Base-by-base conservation (phyloP, 768 basidiomycete genomes). In the Hypholoma fasciculare region DNA sequence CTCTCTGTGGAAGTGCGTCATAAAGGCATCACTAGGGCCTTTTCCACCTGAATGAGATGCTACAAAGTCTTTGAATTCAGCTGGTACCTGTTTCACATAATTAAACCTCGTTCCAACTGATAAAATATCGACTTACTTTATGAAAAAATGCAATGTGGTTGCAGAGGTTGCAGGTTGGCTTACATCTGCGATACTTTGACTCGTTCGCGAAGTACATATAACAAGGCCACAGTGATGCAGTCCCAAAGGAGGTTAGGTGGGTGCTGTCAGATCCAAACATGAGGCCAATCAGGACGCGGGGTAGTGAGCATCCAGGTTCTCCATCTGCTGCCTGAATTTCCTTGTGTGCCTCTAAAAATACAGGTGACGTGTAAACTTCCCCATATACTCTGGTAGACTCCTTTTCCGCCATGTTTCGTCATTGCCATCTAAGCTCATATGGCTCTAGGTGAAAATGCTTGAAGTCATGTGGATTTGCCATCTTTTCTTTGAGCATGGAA, bases 1-100 rank as follows among this genome's bases (percentile, higher is more conserved):
- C 47, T 76, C 72, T 0, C 67, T 66, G 7, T 61, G 46, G 49
- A 70, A 71, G 54, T 77, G 74, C 7, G 53, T 56, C 13, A 36
- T 30, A 1, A 56, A 14, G 3, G 13, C 46, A 3, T 34, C 30
- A n/a, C 44, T 36, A n/a, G 20, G 19, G 9, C 44, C 13, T 13
- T 19, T 42, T 7, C 17, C 30, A 1, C n/a, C 54, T 7, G n/a
- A 9, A 36, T 27, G 19, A 8, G 3, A 20, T 20, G 34, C 4
- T 2, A 17, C 23, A 39, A 40, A 43, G 19, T 63, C 47, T 16
- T 48, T 30, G 36, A 49, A 27, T n/a, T n/a, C n/a, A n/a, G n/a
- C n/a, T n/a, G n/a, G n/a, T n/a, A n/a, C n/a, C n/a, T n/a, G n/a
- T n/a, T n/a, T n/a, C n/a, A n/a, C n/a, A n/a, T n/a, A n/a, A n/a